A percentile compares a stretch with the other conserved stretches of the same genome.
These are phyloP conservation scores for Fraxinus xanthoxyloides DNA, from an alignment of 305 asterid genomes.

Conservation along the genomic window DNA sequence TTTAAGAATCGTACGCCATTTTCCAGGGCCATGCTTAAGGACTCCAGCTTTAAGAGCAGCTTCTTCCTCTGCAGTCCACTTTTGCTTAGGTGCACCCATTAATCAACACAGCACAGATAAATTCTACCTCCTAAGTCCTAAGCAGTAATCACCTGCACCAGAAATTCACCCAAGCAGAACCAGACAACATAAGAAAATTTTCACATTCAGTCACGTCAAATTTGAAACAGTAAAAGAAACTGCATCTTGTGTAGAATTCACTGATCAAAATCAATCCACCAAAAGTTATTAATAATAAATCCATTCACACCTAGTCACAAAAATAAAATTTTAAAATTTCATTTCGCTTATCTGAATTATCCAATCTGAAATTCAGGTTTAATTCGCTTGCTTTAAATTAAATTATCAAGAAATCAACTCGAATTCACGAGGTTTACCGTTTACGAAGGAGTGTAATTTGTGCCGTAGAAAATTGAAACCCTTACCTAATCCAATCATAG, in stretches of 20 bases:
- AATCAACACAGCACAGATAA: conserved; percentile 17
- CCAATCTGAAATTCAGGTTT: neutral
- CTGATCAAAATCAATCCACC: neutral
- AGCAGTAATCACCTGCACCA: conserved; percentile 22
- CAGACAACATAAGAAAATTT: neutral
- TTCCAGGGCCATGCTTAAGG: conserved; percentile 93
- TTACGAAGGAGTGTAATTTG: neutral
- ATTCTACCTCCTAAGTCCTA: conserved; percentile 16
- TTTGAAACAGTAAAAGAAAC: neutral
- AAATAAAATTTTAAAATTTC: neutral
- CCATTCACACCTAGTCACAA: neutral
- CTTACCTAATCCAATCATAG: neutral
- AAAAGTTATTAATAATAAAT: neutral
- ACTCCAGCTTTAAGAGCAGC: conserved; percentile 99
- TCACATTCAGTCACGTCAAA: neutral
- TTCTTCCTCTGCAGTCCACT: conserved; percentile 99
- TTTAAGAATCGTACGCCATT: conserved; percentile 97
- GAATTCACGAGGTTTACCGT: neutral
- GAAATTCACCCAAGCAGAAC: neutral
- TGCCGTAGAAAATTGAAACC: neutral
- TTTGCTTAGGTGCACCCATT: conserved; percentile 99
- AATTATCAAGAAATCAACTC: neutral
- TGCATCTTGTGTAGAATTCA: neutral
- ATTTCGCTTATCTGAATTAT: neutral
- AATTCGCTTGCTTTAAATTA: neutral